Evolutionary conservation across 2,329 filamentous ascomycete genomes (phyloP).

Genomic region (Colletotrichum incanum): DNA sequence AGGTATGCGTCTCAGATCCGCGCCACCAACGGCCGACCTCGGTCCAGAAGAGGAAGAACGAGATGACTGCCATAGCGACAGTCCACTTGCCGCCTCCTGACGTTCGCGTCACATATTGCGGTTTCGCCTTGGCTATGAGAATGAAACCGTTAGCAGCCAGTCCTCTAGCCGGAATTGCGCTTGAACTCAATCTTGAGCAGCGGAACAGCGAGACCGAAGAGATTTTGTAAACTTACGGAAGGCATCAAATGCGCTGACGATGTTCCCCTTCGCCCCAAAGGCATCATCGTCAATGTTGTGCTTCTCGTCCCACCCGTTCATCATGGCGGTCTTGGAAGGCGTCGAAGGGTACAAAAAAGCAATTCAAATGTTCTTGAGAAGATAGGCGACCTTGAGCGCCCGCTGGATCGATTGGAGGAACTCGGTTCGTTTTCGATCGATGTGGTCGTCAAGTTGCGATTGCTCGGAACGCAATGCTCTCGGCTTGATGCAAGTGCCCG

Average conservation of each 20-base stretch:
- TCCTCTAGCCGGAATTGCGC: too few relatives aligned
- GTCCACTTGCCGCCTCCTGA: slow-evolving; percentile 95
- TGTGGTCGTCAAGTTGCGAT: slow-evolving; percentile 12
- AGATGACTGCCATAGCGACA: slow-evolving; percentile 82
- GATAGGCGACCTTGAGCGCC: background rate
- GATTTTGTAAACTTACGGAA: slow-evolving; percentile 79
- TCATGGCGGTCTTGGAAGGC: slow-evolving; percentile 53
- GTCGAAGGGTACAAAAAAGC: background rate
- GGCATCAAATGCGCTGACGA: slow-evolving; percentile 93
- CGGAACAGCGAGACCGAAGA: background rate
- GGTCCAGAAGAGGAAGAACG: slow-evolving; percentile 80
- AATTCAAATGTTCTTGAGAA: background rate
- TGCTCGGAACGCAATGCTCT: slow-evolving; percentile 17
- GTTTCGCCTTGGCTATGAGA: slow-evolving; percentile 88
- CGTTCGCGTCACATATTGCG: slow-evolving; percentile 89
- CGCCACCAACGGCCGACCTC: slow-evolving; percentile 88
- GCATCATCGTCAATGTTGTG: slow-evolving; percentile 79
- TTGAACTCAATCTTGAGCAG: background rate
- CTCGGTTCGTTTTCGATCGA: slow-evolving; percentile 1
- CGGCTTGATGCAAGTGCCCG: slow-evolving; percentile 41
- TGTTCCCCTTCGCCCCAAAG: slow-evolving; percentile 81
- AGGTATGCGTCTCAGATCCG: slow-evolving; percentile 88
- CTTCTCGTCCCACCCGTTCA: slow-evolving; percentile 85
- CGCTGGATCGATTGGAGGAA: background rate
- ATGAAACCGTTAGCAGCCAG: slow-evolving; percentile 44